Percentiles rank a stretch among this genome's conserved stretches.
Evolutionary conservation across 2,329 filamentous ascomycete species (phyloP).

Genomic region (Scedosporium aurantiacum): DNA sequence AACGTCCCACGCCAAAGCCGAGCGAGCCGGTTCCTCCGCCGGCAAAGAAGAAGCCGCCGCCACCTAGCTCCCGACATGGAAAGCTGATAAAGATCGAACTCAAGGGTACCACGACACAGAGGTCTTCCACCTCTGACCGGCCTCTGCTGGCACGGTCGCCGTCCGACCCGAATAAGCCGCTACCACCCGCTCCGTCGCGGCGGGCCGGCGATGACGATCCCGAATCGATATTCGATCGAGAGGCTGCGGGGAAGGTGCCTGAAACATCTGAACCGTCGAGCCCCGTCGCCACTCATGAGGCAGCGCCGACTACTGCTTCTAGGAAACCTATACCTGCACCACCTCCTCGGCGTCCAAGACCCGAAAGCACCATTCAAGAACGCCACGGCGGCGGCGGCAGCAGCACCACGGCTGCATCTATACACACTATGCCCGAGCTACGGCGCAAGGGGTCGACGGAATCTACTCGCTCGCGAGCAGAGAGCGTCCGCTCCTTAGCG

Average conservation of each 20-base stretch:
- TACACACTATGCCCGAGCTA: conserved; percentile 16
- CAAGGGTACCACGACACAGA: conserved; percentile 20
- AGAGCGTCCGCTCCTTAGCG: conserved; percentile 31
- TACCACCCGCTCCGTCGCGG: conserved; percentile 42
- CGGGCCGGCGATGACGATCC: conserved; percentile 34
- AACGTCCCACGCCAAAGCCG: background rate
- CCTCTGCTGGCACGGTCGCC: background rate
- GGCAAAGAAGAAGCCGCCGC: conserved; percentile 59
- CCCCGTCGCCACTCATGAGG: conserved; percentile 22
- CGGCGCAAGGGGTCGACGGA: conserved; percentile 37
- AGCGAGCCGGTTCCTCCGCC: conserved; percentile 14
- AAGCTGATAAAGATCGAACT: conserved; percentile 52
- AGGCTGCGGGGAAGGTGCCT: conserved; percentile 40
- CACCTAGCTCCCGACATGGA: conserved; percentile 64
- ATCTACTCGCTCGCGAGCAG: conserved; percentile 35
- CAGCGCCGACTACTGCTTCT: background rate
- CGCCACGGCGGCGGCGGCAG: conserved; percentile 7
- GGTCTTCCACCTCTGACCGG: background rate
- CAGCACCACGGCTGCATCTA: conserved; percentile 15
- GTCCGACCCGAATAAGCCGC: conserved; percentile 50
- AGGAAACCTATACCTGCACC: conserved; percentile 38
- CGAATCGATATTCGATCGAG: conserved; percentile 42
- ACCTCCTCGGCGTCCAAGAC: conserved; percentile 30
- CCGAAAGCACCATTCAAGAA: conserved; percentile 11
- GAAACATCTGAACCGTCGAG: conserved; percentile 31